Evolutionary conservation across 257 asterid species (phyloP).

Genomic region (Lycium barbarum): DNA sequence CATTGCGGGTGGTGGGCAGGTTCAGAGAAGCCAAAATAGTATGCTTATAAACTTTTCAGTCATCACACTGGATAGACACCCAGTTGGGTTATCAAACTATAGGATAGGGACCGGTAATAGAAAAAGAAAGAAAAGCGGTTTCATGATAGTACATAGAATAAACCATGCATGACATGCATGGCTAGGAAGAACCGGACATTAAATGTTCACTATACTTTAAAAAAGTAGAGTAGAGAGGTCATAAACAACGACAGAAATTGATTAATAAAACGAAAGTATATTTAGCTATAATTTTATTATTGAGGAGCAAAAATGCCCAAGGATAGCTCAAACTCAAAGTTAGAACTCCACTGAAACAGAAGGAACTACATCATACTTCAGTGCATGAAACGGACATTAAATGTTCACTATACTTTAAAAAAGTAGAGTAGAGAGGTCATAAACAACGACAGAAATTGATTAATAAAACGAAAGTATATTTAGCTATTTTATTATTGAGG

Average conservation of each 20-base stretch:
- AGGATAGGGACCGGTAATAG: too few relatives aligned
- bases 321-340: neutral
- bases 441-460: neutral
- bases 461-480: neutral
- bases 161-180: neutral
- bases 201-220: neutral
- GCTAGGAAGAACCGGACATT: neutral
- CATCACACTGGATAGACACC: neutral
- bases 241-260: neutral
- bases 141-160: too few relatives aligned
- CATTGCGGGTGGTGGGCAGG: too few relatives aligned
- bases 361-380: neutral
- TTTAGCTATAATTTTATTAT: neutral
- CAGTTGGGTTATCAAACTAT: too few relatives aligned
- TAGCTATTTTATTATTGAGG: neutral
- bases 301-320: too few relatives aligned
- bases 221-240: neutral
- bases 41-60: neutral
- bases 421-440: neutral
- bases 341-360: neutral
- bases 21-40: neutral
- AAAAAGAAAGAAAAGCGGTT: too few relatives aligned
- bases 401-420: neutral
- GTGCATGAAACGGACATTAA: neutral
- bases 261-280: neutral